Evolutionary conservation across 306 rosid genomes (phyloP).

Genomic region (Vigna unguiculata): DNA sequence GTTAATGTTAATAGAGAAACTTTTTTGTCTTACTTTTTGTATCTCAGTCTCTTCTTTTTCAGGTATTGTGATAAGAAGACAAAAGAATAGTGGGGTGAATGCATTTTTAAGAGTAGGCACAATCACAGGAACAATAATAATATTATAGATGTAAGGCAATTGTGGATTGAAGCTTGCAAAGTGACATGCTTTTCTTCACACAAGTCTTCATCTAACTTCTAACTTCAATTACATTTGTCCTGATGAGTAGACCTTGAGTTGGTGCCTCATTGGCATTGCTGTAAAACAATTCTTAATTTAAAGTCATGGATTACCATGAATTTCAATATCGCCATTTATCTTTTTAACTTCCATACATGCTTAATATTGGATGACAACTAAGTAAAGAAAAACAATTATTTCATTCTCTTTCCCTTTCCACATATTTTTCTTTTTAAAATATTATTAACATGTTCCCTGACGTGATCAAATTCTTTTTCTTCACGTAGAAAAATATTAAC

Average conservation of each 20-base stretch:
- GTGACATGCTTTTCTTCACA: slow-evolving; percentile 17
- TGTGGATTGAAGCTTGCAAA: slow-evolving; percentile 18
- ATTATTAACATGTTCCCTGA: neutral
- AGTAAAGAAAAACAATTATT: neutral
- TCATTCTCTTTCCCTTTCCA: neutral
- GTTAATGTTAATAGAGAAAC: too few relatives aligned
- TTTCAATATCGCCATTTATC: slow-evolving; percentile 1
- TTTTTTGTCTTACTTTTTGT: too few relatives aligned
- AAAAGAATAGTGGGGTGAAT: neutral
- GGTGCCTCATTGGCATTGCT: slow-evolving; percentile 5
- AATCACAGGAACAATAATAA: slow-evolving; percentile 2
- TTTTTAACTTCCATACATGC: neutral
- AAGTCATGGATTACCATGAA: slow-evolving; percentile 3
- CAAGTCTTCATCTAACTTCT: neutral
- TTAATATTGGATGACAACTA: slow-evolving; percentile 1
- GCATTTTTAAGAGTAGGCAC: neutral
- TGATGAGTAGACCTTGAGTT: neutral
- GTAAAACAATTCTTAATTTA: neutral
- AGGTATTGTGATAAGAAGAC: neutral
- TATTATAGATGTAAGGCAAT: slow-evolving; percentile 9
- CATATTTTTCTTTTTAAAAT: neutral
- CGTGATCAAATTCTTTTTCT: neutral
- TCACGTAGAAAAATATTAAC: slow-evolving; percentile 11
- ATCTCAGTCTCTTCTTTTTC: neutral
- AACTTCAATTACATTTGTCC: neutral